Evolutionary conservation across 2,329 filamentous ascomycete species (phyloP).

Genomic region (Peltaster fructicola): DNA sequence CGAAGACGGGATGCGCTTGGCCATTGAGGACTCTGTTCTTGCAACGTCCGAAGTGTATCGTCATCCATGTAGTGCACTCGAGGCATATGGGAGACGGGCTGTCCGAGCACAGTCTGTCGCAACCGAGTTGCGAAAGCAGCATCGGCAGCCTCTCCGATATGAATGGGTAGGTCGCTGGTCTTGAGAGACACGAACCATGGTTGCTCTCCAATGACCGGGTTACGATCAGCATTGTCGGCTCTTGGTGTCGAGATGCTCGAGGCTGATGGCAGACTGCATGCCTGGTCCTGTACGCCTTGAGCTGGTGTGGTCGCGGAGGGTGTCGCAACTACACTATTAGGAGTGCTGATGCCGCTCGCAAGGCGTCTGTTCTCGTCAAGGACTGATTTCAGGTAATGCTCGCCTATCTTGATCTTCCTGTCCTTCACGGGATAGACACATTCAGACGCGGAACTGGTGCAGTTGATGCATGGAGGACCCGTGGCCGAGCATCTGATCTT

Average conservation of each 20-base stretch:
- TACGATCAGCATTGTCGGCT: conserved; percentile 15
- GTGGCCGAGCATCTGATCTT: conserved; percentile 20
- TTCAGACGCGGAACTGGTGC: conserved; percentile 9
- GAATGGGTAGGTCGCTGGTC: conserved; percentile 17
- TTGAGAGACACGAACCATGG: conserved; percentile 21
- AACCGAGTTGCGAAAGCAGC: conserved; percentile 22
- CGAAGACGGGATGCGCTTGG: conserved; percentile 23
- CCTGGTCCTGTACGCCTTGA: conserved; percentile 1
- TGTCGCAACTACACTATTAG: conserved; percentile 3
- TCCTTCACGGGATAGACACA: conserved; percentile 16
- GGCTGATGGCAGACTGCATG: no score
- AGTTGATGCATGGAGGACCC: conserved; percentile 17
- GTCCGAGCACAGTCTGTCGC: conserved; percentile 16
- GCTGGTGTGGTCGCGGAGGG: conserved; percentile 1
- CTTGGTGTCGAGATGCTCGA: conserved; percentile 6
- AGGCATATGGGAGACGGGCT: conserved; percentile 16
- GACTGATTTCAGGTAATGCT: conserved; percentile 16
- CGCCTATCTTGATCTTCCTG: conserved; percentile 16
- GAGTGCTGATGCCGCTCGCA: no score
- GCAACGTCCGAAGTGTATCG: conserved; percentile 18
- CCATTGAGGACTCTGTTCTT: conserved; percentile 21
- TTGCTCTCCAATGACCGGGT: conserved; percentile 20
- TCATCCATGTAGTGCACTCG: conserved; percentile 19
- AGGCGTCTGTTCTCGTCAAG: conserved; percentile 17
- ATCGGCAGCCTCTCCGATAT: conserved; percentile 22